A percentile compares a stretch with the other conserved stretches of the same genome.
Conservation (phyloP, 2,329 filamentous ascomycete species). For the Fusarium ramigenum region DNA sequence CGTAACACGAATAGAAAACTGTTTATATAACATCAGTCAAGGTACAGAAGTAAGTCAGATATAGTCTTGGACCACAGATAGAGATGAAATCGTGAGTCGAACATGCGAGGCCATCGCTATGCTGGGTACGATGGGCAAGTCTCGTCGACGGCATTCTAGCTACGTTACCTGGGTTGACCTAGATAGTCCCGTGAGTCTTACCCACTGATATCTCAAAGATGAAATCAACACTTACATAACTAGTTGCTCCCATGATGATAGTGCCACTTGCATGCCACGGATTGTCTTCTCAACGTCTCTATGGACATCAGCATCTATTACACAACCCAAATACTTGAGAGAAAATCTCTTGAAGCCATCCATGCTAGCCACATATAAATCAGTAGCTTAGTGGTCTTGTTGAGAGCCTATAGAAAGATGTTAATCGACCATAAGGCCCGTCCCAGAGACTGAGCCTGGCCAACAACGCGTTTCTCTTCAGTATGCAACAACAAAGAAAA, state of each 20-base stretch:
- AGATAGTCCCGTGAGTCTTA: neutral
- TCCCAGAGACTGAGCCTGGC: neutral
- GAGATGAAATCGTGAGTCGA: neutral
- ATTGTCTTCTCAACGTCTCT: neutral
- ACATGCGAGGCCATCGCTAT: neutral
- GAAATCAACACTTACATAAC: neutral
- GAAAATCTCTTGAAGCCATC: too few species aligned
- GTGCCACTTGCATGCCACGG: neutral
- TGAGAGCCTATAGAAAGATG: too few species aligned
- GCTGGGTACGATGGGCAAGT: too few species aligned
- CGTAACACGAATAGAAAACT: neutral
- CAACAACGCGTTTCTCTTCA: too few species aligned
- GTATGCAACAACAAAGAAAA: neutral
- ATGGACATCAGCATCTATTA: neutral
- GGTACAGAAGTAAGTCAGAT: rapidly evolving
- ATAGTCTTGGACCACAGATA: neutral
- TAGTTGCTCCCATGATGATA: neutral
- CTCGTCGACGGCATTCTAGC: neutral
- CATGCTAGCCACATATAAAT: too few species aligned
- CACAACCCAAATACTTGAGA: neutral
- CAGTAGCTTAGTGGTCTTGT: rapidly evolving
- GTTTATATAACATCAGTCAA: neutral
- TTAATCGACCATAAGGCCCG: neutral
- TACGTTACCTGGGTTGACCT: too few species aligned
- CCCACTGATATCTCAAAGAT: neutral